phyloP scores from a whole-genome alignment of 805 yeast genomes.

The Ogataea methanolica region DNA sequence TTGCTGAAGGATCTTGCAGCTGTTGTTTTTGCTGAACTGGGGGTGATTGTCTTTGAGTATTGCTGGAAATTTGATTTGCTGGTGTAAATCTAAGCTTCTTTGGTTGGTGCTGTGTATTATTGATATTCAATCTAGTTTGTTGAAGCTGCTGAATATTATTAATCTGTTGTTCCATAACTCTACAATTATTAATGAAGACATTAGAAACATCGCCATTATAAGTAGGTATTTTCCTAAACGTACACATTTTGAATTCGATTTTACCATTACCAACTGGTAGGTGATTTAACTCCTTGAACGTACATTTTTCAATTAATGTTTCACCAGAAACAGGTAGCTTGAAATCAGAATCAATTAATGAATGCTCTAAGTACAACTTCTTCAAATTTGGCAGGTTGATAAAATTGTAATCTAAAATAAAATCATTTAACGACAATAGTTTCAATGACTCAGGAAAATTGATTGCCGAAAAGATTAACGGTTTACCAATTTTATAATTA shows the following conservation, averaged over 20 bases:
- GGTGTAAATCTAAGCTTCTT: no score
- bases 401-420: slow-evolving; percentile 25
- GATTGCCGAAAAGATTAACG: slow-evolving; percentile 26
- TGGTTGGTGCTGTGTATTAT: no score
- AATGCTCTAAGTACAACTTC: slow-evolving; percentile 26
- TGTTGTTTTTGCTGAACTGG: no score
- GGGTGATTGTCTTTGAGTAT: no score
- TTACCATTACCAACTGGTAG: slow-evolving; percentile 16
- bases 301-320: slow-evolving; percentile 27
- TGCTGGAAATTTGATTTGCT: no score
- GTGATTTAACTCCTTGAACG: slow-evolving; percentile 25
- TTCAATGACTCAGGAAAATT: slow-evolving; percentile 24
- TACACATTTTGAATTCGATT: slow-evolving; percentile 29
- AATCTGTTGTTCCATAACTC: slow-evolving; percentile 21
- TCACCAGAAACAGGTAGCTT: slow-evolving; percentile 25
- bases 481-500: slow-evolving; percentile 28
- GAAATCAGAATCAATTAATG: slow-evolving; percentile 28
- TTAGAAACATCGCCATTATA: slow-evolving; percentile 26
- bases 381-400: slow-evolving; percentile 21
- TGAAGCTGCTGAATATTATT: no score
- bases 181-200: slow-evolving; percentile 24
- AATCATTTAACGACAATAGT: slow-evolving; percentile 25
- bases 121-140: no score
- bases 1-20: no score
- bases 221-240: slow-evolving; percentile 25